Conservation (phyloP, 202 grass and related monocot species). For the Sporobolus alterniflorus region DNA sequence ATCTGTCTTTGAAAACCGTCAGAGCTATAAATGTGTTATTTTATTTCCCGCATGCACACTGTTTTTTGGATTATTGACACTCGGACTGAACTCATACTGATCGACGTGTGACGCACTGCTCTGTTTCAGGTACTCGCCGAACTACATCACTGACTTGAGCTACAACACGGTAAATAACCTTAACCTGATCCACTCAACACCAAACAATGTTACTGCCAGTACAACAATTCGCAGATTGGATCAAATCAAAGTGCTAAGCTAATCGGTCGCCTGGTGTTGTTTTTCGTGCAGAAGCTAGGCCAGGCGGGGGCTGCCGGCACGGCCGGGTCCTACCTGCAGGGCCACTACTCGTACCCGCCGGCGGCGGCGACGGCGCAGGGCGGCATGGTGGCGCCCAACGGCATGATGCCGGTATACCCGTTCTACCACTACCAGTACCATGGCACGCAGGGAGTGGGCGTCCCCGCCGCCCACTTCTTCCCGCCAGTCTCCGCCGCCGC, state of each 20-base stretch:
- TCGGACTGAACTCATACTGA: background rate
- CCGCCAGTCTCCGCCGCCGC: constrained; percentile 46
- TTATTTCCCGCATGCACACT: too few relatives aligned
- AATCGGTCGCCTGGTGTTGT: background rate
- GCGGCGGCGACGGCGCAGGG: constrained; percentile 60
- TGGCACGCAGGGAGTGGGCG: constrained; percentile 71
- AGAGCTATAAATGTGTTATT: too few relatives aligned
- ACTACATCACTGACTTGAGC: constrained; percentile 81
- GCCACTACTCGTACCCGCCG: constrained; percentile 88
- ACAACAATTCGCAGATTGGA: background rate
- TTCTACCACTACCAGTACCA: constrained; percentile 82
- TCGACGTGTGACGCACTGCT: background rate
- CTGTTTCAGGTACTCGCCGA: constrained; percentile 71
- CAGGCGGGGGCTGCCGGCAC: constrained; percentile 50
- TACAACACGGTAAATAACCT: constrained; percentile 71
- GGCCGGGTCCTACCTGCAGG: constrained; percentile 76
- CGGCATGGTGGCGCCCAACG: constrained; percentile 63
- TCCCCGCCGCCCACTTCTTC: constrained; percentile 84
- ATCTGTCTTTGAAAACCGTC: too few relatives aligned
- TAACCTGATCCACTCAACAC: background rate
- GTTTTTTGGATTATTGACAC: background rate
- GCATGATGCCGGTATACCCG: constrained; percentile 75
- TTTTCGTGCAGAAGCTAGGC: constrained; percentile 68
- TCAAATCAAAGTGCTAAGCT: constrained; percentile 14
- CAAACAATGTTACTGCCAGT: background rate